Evolutionary conservation across 805 yeast species (phyloP), one percentile per base, ranked within the genome.

Genomic region (Kurtzmaniella fragi): DNA sequence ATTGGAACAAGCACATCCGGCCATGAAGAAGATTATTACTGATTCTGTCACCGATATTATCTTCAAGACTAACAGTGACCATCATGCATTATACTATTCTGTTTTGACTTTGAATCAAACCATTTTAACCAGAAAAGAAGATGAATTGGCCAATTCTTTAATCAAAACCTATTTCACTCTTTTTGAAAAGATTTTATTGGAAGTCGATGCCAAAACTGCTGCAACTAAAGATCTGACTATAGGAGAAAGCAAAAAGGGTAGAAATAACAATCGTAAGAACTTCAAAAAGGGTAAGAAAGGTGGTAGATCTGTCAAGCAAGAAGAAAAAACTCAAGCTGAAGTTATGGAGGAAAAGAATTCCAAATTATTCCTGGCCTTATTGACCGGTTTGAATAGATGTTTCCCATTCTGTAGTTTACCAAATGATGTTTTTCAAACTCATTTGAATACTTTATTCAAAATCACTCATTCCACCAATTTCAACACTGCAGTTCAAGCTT

Each of bases 381-480:
- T 93, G 48, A 88, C 99, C 1, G 99, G 99, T 49, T 76, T 93
- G 42, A 93, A 93, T 59, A 84, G 99, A 64, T 90, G 98, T 0
- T 91, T 87, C 72, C 98, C 98, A 40, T 93, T 86, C 58, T 80
- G 95, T 2, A 73, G 79, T 46, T 68, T 93, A 39, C 81, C 88
- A 13, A 74, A 79, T 29, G 80, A 82, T 23, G 75, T 77, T 5
- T 87, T 82, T 54, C 77, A 79, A 47, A 70, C 75, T 44, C 97
- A 93, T 63, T 69, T 91, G 54, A 83, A 87, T 54, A 82, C 95
- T 0, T 67, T 93, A 41, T 93, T 84, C 73, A 79, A 78, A 53
- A 91, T 91, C 57, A 90, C 97, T 4, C 97, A 91, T 60, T 83
- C 96, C 13, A 80, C 95, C 17, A 93, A 93, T 59, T 90, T 91